phyloP scores from a whole-genome alignment of 2,329 filamentous ascomycete species.

The Colletotrichum theobromicola region DNA sequence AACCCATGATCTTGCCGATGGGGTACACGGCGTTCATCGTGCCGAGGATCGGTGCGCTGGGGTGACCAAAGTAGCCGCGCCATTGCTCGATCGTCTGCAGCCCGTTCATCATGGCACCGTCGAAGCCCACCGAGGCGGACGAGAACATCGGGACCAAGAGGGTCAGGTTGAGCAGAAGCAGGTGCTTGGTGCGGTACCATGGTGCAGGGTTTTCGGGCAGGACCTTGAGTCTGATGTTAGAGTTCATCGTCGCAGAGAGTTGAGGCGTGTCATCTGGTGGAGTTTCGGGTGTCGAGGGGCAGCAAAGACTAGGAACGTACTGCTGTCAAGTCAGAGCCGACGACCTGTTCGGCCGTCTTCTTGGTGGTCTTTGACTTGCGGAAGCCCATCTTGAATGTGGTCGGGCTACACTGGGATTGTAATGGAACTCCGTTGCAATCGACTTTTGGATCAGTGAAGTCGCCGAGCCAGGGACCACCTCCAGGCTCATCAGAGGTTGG shows the following conservation, averaged over 20 bases:
- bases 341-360: neutral
- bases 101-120: conserved; percentile 36
- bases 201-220: conserved; percentile 43
- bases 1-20: conserved; percentile 17
- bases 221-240: conserved; percentile 28
- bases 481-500: neutral
- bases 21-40: conserved; percentile 20
- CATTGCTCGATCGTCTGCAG: conserved; percentile 41
- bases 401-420: neutral
- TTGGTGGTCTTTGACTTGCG: neutral
- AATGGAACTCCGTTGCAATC: neutral
- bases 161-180: conserved; percentile 48
- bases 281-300: neutral
- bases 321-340: conserved; percentile 8
- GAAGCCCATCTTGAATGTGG: conserved; percentile 3
- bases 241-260: neutral
- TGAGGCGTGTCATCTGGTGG: neutral
- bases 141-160: conserved; percentile 48
- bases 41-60: conserved; percentile 1
- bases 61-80: conserved; percentile 37
- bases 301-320: neutral
- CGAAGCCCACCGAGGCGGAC: conserved; percentile 47
- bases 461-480: neutral
- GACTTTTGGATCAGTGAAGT: neutral
- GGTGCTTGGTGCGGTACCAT: conserved; percentile 47